Evolutionary conservation across 139 green algal species (phyloP).

Genomic region (Chlamydomonas eustigma): DNA sequence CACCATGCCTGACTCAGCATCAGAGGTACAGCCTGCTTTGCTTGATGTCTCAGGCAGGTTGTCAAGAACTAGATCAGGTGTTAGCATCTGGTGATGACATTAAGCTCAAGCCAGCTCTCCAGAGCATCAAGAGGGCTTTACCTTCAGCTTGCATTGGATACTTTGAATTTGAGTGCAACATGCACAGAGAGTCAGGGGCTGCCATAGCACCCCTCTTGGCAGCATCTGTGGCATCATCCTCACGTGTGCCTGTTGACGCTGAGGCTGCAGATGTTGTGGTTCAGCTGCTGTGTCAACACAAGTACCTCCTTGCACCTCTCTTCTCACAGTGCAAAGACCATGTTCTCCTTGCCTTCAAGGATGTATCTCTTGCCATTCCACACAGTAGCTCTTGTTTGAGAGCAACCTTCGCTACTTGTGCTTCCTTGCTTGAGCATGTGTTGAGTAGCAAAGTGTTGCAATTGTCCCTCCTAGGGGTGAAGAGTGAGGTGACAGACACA

Average conservation of each 20-base stretch:
- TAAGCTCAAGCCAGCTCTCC: background rate
- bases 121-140: background rate
- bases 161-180: background rate
- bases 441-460: background rate
- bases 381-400: background rate
- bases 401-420: background rate
- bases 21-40: slow-evolving; percentile 4
- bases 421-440: slow-evolving; percentile 3
- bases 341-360: background rate
- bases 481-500: background rate
- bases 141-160: background rate
- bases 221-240: background rate
- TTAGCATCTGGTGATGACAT: background rate
- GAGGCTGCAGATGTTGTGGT: background rate
- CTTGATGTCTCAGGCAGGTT: background rate
- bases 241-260: background rate
- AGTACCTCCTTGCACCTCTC: background rate
- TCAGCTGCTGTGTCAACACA: background rate
- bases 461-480: background rate
- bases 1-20: background rate
- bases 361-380: background rate
- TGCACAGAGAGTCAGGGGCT: background rate
- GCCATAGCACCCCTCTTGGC: background rate
- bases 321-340: background rate
- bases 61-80: background rate